These are phyloP conservation scores for Aspergillus haitiensis DNA, from an alignment of 495 filamentous ascomycete species.

Conservation along the genomic window DNA sequence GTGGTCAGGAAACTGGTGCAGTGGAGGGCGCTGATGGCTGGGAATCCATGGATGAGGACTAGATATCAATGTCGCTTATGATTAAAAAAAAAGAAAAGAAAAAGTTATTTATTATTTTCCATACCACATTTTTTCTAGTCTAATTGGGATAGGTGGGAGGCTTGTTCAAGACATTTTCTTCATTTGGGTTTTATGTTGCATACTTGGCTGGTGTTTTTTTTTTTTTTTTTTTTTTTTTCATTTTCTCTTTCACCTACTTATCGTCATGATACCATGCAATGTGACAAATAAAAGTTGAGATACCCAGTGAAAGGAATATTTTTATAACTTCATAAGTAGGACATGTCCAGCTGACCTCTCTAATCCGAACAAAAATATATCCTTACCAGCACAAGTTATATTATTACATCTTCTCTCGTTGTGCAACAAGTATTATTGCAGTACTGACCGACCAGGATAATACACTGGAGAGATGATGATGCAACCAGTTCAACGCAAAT, in stretches of 20 bases:
- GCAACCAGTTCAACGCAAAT: no score
- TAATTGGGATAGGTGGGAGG: no score
- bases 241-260: not conserved
- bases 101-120: conserved; percentile 3
- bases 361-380: no score
- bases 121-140: no score
- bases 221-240: not conserved
- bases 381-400: not conserved
- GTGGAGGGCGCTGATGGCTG: conserved; percentile 58
- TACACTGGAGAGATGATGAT: no score
- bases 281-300: conserved; percentile 12
- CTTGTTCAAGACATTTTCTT: not conserved
- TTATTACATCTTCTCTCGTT: not conserved
- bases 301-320: not conserved
- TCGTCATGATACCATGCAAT: not conserved
- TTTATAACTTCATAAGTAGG: not conserved
- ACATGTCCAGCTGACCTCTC: not conserved
- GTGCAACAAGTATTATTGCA: not conserved
- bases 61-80: not conserved
- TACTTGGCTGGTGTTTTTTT: conserved; percentile 2
- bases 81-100: not conserved
- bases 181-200: not conserved
- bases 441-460: no score
- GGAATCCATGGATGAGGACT: conserved; percentile 92
- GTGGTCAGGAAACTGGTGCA: conserved; percentile 54